phyloP scores from a whole-genome alignment of 2,329 filamentous ascomycete species.

The Herpotrichia juniperi region DNA sequence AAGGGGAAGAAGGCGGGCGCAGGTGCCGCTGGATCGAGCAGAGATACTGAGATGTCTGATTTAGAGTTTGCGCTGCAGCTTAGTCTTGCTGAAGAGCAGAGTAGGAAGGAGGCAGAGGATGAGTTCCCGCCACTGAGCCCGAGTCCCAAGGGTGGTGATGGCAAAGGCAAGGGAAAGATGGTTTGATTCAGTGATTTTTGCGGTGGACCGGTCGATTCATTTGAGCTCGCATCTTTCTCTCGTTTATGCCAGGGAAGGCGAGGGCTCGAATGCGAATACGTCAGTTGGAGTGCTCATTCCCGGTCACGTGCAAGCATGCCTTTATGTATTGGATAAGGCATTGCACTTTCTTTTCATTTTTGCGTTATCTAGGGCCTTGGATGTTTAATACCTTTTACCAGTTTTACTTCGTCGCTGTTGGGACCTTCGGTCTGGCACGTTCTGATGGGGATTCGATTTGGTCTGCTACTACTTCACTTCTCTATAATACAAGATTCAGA shows the following conservation, averaged over 20 bases:
- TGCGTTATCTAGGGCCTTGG: neutral
- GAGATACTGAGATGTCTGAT: constrained; percentile 58
- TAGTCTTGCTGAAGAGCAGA: constrained; percentile 65
- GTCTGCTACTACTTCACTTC: neutral
- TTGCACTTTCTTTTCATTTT: neutral
- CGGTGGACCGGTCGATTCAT: neutral
- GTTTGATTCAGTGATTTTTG: too few species aligned
- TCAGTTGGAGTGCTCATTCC: too few species aligned
- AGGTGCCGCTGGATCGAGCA: constrained; percentile 47
- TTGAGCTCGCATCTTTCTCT: too few species aligned
- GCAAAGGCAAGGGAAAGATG: constrained; percentile 34
- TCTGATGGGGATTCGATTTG: neutral
- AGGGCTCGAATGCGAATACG: neutral
- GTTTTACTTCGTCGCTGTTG: neutral
- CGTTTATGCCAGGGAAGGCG: neutral
- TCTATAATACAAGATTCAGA: neutral
- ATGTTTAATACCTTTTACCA: constrained; percentile 4
- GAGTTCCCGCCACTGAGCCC: constrained; percentile 40
- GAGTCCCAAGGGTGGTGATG: constrained; percentile 9
- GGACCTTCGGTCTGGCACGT: neutral
- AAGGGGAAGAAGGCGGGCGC: constrained; percentile 30
- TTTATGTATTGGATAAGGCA: neutral
- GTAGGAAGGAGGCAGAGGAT: constrained; percentile 45
- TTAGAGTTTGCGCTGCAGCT: constrained; percentile 67
- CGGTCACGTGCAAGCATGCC: too few species aligned